phyloP scores from a whole-genome alignment of 192 early-diverging fungal genomes.

The Entomortierella beljakovae region DNA sequence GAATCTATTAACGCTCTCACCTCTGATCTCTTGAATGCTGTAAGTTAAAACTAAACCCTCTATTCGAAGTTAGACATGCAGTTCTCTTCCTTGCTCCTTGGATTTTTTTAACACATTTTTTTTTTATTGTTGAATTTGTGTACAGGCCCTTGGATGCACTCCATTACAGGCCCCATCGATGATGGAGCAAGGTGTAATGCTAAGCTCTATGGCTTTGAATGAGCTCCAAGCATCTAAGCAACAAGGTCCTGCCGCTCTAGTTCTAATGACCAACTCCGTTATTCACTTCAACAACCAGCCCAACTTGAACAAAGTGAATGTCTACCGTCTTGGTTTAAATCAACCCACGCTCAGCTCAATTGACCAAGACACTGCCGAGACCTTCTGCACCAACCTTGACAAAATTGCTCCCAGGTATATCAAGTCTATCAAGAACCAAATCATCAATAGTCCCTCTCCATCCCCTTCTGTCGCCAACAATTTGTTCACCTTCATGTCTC shows the following conservation, averaged over 20 bases:
- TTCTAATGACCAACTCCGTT: constrained; percentile 19
- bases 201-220: constrained; percentile 45
- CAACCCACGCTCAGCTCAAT: constrained; percentile 11
- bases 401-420: constrained; percentile 20
- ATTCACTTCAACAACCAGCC: constrained; percentile 27
- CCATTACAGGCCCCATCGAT: constrained; percentile 38
- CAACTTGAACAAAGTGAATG: constrained; percentile 17
- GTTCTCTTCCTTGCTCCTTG: too few relatives aligned
- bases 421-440: constrained; percentile 5
- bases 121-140: too few relatives aligned
- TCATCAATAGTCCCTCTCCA: constrained; percentile 9
- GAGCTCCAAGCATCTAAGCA: constrained; percentile 29
- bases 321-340: constrained; percentile 25
- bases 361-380: constrained; percentile 1
- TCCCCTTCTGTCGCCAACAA: constrained; percentile 12
- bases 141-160: constrained; percentile 18
- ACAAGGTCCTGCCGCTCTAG: constrained; percentile 3
- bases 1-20: constrained; percentile 36
- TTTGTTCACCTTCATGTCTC: constrained; percentile 39
- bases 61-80: too few relatives aligned
- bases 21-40: constrained; percentile 27
- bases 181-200: constrained; percentile 20
- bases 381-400: constrained; percentile 17
- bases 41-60: too few relatives aligned
- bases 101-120: too few relatives aligned